phyloP scores from a whole-genome alignment of 2,329 filamentous ascomycete species.

The Elsinoe fawcettii region DNA sequence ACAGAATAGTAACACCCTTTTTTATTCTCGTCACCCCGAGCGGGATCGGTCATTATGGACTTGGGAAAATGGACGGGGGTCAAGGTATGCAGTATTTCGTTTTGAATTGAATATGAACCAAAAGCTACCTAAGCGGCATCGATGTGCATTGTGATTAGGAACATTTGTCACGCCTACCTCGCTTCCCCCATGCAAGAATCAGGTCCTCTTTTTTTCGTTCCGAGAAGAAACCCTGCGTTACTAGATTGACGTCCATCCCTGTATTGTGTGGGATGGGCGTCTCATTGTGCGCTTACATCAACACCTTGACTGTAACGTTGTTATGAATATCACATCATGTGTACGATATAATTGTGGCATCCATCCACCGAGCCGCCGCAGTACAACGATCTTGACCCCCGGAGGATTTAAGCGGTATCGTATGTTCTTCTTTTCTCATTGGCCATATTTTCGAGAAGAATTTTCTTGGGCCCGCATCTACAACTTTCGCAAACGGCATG shows the following conservation, averaged over 20 bases:
- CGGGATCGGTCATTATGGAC: not conserved
- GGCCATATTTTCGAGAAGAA: no score
- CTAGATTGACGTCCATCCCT: constrained; percentile 12
- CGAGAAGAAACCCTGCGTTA: not conserved
- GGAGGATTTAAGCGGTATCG: no score
- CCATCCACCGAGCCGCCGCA: no score
- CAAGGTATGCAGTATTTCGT: constrained; percentile 1
- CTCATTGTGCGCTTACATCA: constrained; percentile 15
- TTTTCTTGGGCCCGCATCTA: no score
- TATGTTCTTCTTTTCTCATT: no score
- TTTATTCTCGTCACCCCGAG: not conserved
- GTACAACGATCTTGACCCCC: no score
- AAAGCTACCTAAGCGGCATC: not conserved
- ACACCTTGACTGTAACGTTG: no score
- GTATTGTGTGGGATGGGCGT: not conserved
- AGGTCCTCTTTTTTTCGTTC: constrained; percentile 6
- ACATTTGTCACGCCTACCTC: constrained; percentile 14
- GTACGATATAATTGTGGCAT: no score
- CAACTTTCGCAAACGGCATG: no score
- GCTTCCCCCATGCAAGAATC: constrained; percentile 5
- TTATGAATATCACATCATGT: no score
- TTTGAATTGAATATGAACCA: not conserved
- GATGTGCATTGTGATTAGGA: not conserved
- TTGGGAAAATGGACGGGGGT: not conserved
- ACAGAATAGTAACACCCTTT: constrained; percentile 4